These are phyloP conservation scores for Berkeleyomyces basicola DNA, from an alignment of 2,329 filamentous ascomycete genomes.

Conservation along the genomic window DNA sequence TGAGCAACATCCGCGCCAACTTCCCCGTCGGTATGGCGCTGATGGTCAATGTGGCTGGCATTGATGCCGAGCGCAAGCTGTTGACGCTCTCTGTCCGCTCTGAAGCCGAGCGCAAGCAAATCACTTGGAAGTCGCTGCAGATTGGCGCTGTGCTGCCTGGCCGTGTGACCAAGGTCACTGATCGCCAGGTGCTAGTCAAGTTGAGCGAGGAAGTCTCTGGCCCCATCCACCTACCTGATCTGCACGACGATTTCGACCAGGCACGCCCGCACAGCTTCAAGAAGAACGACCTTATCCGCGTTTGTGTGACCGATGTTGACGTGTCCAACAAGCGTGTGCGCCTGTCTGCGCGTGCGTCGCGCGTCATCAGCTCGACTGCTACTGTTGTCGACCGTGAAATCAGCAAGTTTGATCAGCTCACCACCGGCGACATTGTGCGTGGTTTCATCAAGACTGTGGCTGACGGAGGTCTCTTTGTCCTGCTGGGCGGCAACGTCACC, in stretches of 20 bases:
- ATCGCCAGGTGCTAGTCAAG: constrained; percentile 71
- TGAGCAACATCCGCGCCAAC: constrained; percentile 58
- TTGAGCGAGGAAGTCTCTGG: constrained; percentile 67
- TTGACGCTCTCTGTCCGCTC: constrained; percentile 52
- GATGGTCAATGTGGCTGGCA: constrained; percentile 57
- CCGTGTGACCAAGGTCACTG: constrained; percentile 69
- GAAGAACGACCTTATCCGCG: constrained; percentile 74
- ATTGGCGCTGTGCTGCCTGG: constrained; percentile 69
- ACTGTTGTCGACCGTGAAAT: constrained; percentile 71
- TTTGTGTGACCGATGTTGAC: constrained; percentile 72
- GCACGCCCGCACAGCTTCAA: constrained; percentile 58
- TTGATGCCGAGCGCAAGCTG: constrained; percentile 56
- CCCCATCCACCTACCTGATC: constrained; percentile 64
- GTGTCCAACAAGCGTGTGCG: constrained; percentile 66
- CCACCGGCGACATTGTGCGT: constrained; percentile 61
- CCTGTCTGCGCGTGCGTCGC: constrained; percentile 72
- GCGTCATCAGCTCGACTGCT: constrained; percentile 60
- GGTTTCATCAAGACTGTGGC: constrained; percentile 86
- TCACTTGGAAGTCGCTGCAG: constrained; percentile 56
- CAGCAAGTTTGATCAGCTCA: constrained; percentile 49
- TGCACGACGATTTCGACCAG: constrained; percentile 72
- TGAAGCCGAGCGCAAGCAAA: constrained; percentile 21
- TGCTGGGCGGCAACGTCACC: constrained; percentile 63
- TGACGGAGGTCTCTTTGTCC: constrained; percentile 77
- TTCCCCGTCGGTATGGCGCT: constrained; percentile 87